A percentile compares a stretch with the other conserved stretches of the same genome.
Evolutionary conservation across 2,329 filamentous ascomycete species (phyloP).

Genomic region (Trichoderma sp.): DNA sequence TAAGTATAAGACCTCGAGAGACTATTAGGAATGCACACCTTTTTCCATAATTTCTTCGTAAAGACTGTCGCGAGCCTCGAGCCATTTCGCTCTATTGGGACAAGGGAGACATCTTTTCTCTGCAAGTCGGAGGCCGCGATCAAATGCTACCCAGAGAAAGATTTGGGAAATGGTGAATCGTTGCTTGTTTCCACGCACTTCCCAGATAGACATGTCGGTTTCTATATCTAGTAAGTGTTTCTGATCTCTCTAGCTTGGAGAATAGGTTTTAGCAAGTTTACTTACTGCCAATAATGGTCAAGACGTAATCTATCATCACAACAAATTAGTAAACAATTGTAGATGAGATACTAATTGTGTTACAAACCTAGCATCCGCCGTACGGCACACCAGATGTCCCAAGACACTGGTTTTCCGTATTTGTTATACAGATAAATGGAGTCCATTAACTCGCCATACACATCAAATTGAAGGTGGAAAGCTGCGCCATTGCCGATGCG

Average conservation of each 20-base stretch:
- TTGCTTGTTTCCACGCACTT: conserved; percentile 74
- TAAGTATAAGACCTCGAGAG: background rate
- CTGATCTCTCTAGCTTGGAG: background rate
- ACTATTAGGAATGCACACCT: conserved; percentile 40
- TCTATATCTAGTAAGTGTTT: conserved; percentile 43
- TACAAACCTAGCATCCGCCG: conserved; percentile 63
- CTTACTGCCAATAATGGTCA: conserved; percentile 65
- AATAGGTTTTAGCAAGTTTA: background rate
- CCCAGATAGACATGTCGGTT: conserved; percentile 83
- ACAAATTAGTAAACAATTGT: background rate
- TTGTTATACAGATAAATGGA: conserved; percentile 79
- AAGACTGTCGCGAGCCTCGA: conserved; percentile 66
- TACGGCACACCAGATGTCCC: conserved; percentile 75
- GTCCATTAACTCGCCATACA: conserved; percentile 79
- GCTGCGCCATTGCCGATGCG: conserved; percentile 78
- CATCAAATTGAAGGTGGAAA: conserved; percentile 77
- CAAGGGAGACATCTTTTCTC: conserved; percentile 79
- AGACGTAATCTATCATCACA: conserved; percentile 61
- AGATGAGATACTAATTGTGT: background rate
- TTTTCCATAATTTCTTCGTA: conserved; percentile 81
- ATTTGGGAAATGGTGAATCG: conserved; percentile 82
- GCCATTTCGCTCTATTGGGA: conserved; percentile 69
- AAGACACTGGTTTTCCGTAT: conserved; percentile 74
- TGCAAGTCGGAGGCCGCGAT: conserved; percentile 71
- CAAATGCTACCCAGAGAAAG: conserved; percentile 82